Evolutionary conservation across 768 basidiomycete species (phyloP).

Genomic region (Inosperma sp.): DNA sequence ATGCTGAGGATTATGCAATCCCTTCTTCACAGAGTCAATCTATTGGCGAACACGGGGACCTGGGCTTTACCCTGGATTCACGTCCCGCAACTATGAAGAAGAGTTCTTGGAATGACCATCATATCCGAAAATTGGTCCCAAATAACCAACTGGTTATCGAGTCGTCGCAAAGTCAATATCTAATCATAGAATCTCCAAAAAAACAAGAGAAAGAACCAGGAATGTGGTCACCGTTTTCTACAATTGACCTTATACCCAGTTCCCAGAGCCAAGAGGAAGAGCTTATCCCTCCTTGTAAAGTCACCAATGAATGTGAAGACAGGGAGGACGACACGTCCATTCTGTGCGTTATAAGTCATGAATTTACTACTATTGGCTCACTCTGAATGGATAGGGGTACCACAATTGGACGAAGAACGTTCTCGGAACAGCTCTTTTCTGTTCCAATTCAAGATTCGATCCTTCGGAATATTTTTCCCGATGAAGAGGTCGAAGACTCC

Average conservation of each 20-base stretch:
- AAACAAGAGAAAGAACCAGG: constrained; percentile 12
- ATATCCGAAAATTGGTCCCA: background rate
- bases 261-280: constrained; percentile 46
- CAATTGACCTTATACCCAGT: constrained; percentile 30
- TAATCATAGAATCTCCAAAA: constrained; percentile 21
- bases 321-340: background rate
- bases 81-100: no score
- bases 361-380: no score
- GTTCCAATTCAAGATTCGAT: constrained; percentile 17
- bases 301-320: background rate
- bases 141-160: constrained; percentile 20
- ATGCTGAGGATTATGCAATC: constrained; percentile 6
- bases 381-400: no score
- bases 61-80: no score
- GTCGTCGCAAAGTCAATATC: constrained; percentile 36
- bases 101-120: no score
- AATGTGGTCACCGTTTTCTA: constrained; percentile 3
- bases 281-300: constrained; percentile 18
- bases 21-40: constrained; percentile 37
- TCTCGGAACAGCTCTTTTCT: constrained; percentile 22
- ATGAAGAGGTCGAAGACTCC: constrained; percentile 12
- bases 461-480: constrained; percentile 14
- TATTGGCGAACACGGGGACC: constrained; percentile 15
- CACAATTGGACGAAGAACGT: constrained; percentile 10
- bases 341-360: background rate